Evolutionary conservation across 768 basidiomycete genomes (phyloP), one percentile per base, ranked within the genome.

Genomic region (Dentipellis sp.): DNA sequence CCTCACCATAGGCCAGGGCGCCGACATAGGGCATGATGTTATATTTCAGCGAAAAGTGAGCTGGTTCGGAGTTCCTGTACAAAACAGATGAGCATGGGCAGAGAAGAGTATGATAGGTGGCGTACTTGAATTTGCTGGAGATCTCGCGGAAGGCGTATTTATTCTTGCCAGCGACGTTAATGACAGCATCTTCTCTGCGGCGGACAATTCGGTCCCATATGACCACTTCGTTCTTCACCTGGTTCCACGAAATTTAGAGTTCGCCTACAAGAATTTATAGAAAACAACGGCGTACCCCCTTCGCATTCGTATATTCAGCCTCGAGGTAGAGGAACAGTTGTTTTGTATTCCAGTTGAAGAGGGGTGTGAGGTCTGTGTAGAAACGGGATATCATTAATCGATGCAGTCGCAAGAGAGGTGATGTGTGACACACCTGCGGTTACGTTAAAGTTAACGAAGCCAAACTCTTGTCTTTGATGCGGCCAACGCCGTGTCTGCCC

Each of bases 331-430:
- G 68, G 68, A 95, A 94, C 10, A 95, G 66, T 66, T 95, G 93
- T 70, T 95, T 95, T n/a, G 93, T 94, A 69, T 95, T 95, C 92
- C 92, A 95, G 71, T 94, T 74, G 72, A 94, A 95, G 34, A 95
- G 75, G 11, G 93, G 82, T 9, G 80, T 74, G 4, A 95, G 74
- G 71, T 95, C 93, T 93, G 46, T 35, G 40, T 17, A 22, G 42
- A 19, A 42, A 52, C 35, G 45, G 36, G 8, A 50, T 35, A 40
- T 42, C 14, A 17, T 38, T 29, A 19, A 40, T 36, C 40, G 19
- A 49, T 48, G 40, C 34, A 55, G 48, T 45, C 38, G 14, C 51
- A 55, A 17, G 50, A 50, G 54, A 56, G 2, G 48, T 17, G 2
- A 50, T 50, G 48, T 23, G 37, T 23, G 37, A 65, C 80, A 61